Evolutionary conservation across 805 yeast species (phyloP).

Genomic region (Zygotorulaspora chibaensis): DNA sequence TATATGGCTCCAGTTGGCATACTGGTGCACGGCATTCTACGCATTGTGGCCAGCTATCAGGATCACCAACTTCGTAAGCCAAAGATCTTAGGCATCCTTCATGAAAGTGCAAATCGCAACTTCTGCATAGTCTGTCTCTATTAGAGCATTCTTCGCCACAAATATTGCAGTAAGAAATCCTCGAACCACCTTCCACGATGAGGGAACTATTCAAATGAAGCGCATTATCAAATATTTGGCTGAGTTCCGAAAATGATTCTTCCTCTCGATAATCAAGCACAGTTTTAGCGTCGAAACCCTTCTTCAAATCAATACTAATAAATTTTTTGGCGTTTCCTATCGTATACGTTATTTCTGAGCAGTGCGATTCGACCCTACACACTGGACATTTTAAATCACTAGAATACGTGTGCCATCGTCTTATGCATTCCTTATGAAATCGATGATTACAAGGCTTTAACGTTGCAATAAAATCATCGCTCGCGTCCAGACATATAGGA

Average conservation of each 20-base stretch:
- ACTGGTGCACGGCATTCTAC: slow-evolving; percentile 14
- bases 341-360: slow-evolving; percentile 1
- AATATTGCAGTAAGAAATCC: slow-evolving; percentile 15
- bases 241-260: slow-evolving; percentile 3
- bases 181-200: neutral
- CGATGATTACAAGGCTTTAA: slow-evolving; percentile 49
- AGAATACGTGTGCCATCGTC: slow-evolving; percentile 44
- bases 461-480: slow-evolving; percentile 24
- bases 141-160: slow-evolving; percentile 19
- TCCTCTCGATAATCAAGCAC: slow-evolving; percentile 11
- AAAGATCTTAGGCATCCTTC: slow-evolving; percentile 23
- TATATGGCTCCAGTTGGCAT: neutral
- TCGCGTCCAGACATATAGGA: slow-evolving; percentile 54
- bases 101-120: slow-evolving; percentile 22
- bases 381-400: slow-evolving; percentile 29
- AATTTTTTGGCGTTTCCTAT: neutral
- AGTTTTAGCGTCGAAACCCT: slow-evolving; percentile 15
- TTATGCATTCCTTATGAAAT: slow-evolving; percentile 55
- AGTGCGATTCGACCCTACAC: slow-evolving; percentile 23
- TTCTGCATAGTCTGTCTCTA: slow-evolving; percentile 14
- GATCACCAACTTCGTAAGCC: slow-evolving; percentile 23
- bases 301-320: slow-evolving; percentile 10
- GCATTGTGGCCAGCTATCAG: slow-evolving; percentile 21
- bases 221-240: slow-evolving; percentile 2
- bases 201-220: slow-evolving; percentile 1